Base-by-base conservation (phyloP, 2,329 filamentous ascomycete species). In the Xylariaceae sp. region DNA sequence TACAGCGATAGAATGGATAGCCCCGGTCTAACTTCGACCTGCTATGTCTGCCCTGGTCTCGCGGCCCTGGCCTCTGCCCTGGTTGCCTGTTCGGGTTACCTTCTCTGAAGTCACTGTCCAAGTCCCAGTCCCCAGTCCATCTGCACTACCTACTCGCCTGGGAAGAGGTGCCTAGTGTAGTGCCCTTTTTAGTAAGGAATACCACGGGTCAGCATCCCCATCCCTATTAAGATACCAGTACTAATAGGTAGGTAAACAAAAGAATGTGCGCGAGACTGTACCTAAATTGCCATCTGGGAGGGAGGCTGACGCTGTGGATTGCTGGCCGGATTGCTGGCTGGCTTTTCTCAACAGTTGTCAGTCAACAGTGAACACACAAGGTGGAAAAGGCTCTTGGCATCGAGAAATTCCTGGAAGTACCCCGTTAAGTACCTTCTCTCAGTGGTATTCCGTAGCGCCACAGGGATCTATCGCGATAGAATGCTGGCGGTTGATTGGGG, bases 1-100 rank as follows among this genome's bases (percentile, higher is more conserved):
- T 45, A 45, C 42, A 53, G 61, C 61, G 56, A 59, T 59, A 61
- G 55, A 45, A 63, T 30, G 23, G 23, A 30, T 59, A 50, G 42
- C 44, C 53, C 56, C 55, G 56, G 45, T 23, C 37, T 50, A 49
- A 48, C 11, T 34, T 51, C n/a, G 42, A 15, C 11, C 42, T 30
- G 23, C 23, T 30, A 30, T 30, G 23, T 30, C 23, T 30, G 23
- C 23, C 23, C 23, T 4, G 23, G 23, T 30, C 23, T 30, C 23
- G 23, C 23, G 23, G 23, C 23, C 23, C 23, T 45, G 42, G 42
- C n/a, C 42, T 45, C 13, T 45, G 42, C 42, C 42, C 42, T 45
- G 10, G 42, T 45, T 45, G 5, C 13, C 42, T 45, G 42, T 15
- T 15, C 42, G 13, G 42, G 42, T 45, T 45, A 45, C 42, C 42